phyloP scores from a whole-genome alignment of 208 protist genomes.

The Leishmania gerbilli region DNA sequence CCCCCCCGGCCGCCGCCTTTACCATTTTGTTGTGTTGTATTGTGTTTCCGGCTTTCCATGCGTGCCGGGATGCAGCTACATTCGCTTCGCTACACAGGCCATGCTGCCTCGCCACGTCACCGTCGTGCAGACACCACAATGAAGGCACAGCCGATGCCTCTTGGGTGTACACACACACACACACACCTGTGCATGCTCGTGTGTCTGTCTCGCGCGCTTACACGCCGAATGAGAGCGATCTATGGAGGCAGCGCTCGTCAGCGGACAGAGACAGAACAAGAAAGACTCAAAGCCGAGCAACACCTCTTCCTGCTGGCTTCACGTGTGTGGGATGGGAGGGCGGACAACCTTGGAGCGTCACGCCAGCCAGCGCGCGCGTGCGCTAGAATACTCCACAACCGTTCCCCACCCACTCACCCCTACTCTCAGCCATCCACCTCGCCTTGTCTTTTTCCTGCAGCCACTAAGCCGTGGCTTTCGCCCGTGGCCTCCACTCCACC shows the following conservation, averaged over 20 bases:
- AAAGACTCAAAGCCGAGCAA: neutral
- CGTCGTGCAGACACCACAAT: neutral
- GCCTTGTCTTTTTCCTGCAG: neutral
- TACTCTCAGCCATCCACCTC: neutral
- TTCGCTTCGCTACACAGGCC: neutral
- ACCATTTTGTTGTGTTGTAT: neutral
- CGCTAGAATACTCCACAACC: neutral
- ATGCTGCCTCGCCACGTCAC: neutral
- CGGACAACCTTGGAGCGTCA: neutral
- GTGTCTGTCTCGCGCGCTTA: neutral
- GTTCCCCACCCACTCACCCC: neutral
- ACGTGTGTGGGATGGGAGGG: neutral
- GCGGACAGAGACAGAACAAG: neutral
- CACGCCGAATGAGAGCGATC: neutral
- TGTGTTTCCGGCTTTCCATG: neutral
- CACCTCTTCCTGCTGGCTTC: neutral
- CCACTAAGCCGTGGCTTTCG: neutral
- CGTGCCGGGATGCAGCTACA: neutral
- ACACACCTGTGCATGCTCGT: neutral
- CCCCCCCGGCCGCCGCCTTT: neutral
- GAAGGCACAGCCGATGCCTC: neutral
- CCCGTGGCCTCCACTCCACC: conserved; percentile 13
- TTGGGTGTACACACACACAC: neutral
- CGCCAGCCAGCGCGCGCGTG: neutral
- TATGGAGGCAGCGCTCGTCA: neutral